phyloP scores from a whole-genome alignment of 75 land plant genomes.

The Cryptomeria japonica region DNA sequence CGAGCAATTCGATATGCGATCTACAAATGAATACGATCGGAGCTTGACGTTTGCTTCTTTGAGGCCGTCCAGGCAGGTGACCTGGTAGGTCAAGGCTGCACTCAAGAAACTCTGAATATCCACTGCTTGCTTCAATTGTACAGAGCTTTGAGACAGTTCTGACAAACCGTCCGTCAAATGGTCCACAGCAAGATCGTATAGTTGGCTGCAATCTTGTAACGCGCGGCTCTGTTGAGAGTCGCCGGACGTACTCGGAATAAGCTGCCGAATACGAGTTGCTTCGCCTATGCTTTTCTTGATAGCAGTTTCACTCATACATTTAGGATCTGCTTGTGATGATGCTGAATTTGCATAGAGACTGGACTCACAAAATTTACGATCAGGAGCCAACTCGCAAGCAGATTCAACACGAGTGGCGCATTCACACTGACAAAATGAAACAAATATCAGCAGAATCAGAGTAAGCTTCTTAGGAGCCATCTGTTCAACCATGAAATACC shows the following conservation, averaged over 20 bases:
- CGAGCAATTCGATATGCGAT: slow-evolving; percentile 11
- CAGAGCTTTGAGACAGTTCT: neutral
- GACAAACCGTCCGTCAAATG: slow-evolving; percentile 1
- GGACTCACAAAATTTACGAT: neutral
- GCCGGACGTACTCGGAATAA: neutral
- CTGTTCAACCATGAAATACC: no score
- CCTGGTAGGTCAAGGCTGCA: slow-evolving; percentile 21
- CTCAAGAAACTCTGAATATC: slow-evolving; percentile 20
- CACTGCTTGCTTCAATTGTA: neutral
- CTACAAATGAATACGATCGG: neutral
- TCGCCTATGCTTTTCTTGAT: neutral
- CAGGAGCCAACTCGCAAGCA: neutral
- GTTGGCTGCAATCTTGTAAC: neutral
- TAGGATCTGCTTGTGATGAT: neutral
- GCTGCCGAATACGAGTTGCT: neutral
- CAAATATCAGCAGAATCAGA: neutral
- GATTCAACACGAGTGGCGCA: neutral
- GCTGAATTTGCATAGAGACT: neutral
- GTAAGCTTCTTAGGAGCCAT: neutral
- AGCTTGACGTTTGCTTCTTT: no score
- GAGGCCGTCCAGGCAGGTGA: slow-evolving; percentile 30
- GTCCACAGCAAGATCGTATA: neutral
- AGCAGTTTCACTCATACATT: neutral
- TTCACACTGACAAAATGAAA: neutral
- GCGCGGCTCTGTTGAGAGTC: neutral